Conservation (phyloP, 2,329 filamentous ascomycete genomes). For the Aspergillus ibericus region DNA sequence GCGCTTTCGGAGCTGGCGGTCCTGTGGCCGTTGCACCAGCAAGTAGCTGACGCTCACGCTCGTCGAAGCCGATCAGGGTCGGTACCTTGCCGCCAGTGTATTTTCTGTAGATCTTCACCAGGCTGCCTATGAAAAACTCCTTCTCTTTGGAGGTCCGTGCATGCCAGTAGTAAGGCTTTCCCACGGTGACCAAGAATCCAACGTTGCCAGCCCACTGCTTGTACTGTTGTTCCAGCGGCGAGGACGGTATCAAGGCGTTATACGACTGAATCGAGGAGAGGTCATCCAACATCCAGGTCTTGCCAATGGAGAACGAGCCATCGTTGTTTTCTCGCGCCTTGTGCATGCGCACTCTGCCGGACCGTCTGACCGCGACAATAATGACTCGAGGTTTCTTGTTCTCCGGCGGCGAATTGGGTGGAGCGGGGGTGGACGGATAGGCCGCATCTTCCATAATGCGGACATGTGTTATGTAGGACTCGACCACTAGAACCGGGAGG, state of each 20-base stretch:
- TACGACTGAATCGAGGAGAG: conserved; percentile 81
- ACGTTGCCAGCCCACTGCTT: conserved; percentile 77
- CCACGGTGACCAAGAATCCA: conserved; percentile 84
- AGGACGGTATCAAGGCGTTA: conserved; percentile 60
- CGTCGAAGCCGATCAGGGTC: conserved; percentile 78
- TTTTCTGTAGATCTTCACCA: conserved; percentile 95
- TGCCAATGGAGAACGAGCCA: conserved; percentile 93
- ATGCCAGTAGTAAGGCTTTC: conserved; percentile 97
- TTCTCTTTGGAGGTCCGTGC: conserved; percentile 93
- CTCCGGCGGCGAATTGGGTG: conserved; percentile 69
- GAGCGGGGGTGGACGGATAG: conserved; percentile 80
- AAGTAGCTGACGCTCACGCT: conserved; percentile 73
- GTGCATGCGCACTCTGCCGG: conserved; percentile 89
- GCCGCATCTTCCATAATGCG: conserved; percentile 82
- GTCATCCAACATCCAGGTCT: conserved; percentile 97
- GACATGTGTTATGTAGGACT: conserved; percentile 98
- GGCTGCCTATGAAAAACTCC: conserved; percentile 95
- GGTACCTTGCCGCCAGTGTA: conserved; percentile 87
- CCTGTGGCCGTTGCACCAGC: conserved; percentile 49
- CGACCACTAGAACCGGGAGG: conserved; percentile 58
- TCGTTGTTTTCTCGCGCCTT: conserved; percentile 96
- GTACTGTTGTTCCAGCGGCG: conserved; percentile 59
- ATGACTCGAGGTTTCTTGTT: conserved; percentile 88
- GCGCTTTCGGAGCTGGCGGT: conserved; percentile 22
- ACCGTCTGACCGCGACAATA: conserved; percentile 88